phyloP scores from a whole-genome alignment of 768 basidiomycete genomes.

The Tricholoma furcatifolium region DNA sequence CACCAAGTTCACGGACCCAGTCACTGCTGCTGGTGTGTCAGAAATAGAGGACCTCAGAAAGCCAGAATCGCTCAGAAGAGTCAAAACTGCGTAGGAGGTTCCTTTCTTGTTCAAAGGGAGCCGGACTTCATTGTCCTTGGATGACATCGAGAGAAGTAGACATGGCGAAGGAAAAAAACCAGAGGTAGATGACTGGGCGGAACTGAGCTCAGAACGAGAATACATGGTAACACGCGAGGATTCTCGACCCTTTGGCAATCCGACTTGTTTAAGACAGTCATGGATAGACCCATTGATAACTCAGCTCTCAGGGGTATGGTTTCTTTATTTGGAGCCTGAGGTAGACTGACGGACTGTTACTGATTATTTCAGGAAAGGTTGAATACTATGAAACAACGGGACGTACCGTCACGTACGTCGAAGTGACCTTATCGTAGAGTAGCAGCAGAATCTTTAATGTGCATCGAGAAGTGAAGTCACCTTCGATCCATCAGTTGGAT shows the following conservation, averaged over 20 bases:
- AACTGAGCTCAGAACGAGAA: slow-evolving; percentile 3
- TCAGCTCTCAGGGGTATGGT: slow-evolving; percentile 3
- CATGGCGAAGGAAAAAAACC: slow-evolving; percentile 6
- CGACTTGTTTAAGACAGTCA: slow-evolving; percentile 1
- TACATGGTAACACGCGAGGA: slow-evolving; percentile 12
- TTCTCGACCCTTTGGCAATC: background rate
- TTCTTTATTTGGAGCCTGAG: slow-evolving; percentile 4
- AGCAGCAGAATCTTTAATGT: slow-evolving; percentile 3
- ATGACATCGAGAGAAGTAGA: background rate
- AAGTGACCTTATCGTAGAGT: slow-evolving; percentile 4
- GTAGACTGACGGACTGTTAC: slow-evolving; percentile 1
- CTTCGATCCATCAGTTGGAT: slow-evolving; percentile 6
- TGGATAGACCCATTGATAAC: background rate
- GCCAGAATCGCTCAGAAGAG: slow-evolving; percentile 42
- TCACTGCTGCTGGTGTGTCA: slow-evolving; percentile 5
- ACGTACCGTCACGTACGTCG: slow-evolving; percentile 7
- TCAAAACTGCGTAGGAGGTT: slow-evolving; percentile 47
- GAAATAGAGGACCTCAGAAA: slow-evolving; percentile 33
- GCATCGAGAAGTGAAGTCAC: slow-evolving; percentile 1
- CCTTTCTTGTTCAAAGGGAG: slow-evolving; percentile 21
- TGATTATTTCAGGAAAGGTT: background rate
- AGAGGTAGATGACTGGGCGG: slow-evolving; percentile 22
- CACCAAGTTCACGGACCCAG: slow-evolving; percentile 33
- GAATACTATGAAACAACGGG: background rate
- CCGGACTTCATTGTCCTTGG: background rate